Conservation (phyloP, 495 filamentous ascomycete genomes). For the Astrothelium subdiscretum region DNA sequence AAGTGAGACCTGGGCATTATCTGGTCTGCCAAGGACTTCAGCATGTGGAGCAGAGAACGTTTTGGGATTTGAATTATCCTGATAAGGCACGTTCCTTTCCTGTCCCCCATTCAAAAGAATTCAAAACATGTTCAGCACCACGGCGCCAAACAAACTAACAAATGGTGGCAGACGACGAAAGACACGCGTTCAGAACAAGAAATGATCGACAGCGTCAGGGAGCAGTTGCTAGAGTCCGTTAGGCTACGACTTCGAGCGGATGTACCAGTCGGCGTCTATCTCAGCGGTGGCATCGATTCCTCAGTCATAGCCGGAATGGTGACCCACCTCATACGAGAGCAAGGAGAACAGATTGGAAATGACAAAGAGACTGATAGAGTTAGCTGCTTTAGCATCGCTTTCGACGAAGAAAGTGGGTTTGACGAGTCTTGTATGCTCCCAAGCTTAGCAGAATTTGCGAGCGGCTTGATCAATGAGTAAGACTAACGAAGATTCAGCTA, state of each 20-base stretch:
- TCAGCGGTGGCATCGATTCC: conserved; percentile 44
- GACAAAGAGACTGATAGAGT: conserved; percentile 24
- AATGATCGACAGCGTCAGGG: conserved; percentile 35
- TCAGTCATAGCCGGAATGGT: conserved; percentile 42
- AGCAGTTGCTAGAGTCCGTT: conserved; percentile 35
- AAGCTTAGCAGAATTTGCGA: background rate
- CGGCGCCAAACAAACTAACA: background rate
- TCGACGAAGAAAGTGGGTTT: conserved; percentile 33
- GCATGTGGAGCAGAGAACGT: conserved; percentile 24
- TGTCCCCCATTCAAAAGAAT: background rate
- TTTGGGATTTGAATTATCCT: conserved; percentile 39
- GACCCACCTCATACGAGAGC: conserved; percentile 33
- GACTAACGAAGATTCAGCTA: conserved; percentile 21
- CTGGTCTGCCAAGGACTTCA: conserved; percentile 22
- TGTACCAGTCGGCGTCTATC: conserved; percentile 40
- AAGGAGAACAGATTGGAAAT: conserved; percentile 28
- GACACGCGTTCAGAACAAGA: conserved; percentile 33
- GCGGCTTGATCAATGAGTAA: too few relatives aligned
- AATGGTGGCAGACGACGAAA: background rate
- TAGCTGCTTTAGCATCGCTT: conserved; percentile 38
- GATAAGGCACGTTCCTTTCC: conserved; percentile 30
- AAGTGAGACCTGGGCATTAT: conserved; percentile 29
- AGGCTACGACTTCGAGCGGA: conserved; percentile 40
- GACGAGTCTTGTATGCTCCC: conserved; percentile 35
- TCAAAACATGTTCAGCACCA: background rate